Base-by-base conservation (phyloP, 1,139 yeast genomes). In the Lodderomyces pseudojiufengensis region DNA sequence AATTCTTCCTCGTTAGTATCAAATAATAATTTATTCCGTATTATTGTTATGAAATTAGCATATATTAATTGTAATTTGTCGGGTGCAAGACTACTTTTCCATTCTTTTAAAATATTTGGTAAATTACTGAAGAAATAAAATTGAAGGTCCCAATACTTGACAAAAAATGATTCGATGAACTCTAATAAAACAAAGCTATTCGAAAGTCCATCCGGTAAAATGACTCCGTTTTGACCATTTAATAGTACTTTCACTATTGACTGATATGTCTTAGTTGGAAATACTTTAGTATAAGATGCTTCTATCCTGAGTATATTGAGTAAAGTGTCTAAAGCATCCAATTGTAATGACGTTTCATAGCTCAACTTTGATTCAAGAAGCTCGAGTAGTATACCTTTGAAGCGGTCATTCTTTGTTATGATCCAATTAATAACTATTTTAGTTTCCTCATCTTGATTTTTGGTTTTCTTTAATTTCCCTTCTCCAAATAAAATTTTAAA, bases 291-390 rank as follows among this genome's bases (percentile, higher is more conserved):
- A 1, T 80, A 67, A 10, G 74, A 74, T 33, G 80, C 67, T 57
- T 87, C 95, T 32, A 76, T 56, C 49, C 71, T 76, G 26, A 87
- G 48, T 20, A 84, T 61, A 41, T 80, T 82, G 64, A 87, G 63
- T 37, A 70, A 60, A 9, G 80, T 67, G 39, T 84, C 88, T 41
- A 86, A 53, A 34, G 77, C 67, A 51, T 84, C 88, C 32, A 84
- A 55, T 47, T 77, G 78, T 33, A 75, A 55, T 1, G 79, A 72
- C 16, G 73, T 61, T 35, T 62, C 61, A 33, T 52, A 57, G 4
- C 60, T 49, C 28, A 70, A 49, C 26, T 61, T 52, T 3, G 57
- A 50, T 1, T 42, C 36, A 35, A 83, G 55, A 32, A 73, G 55
- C n/a, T 58, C 58, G 26, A 70, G 54, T 15, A 84, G 45, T 23